Evolutionary conservation across 768 basidiomycete genomes (phyloP).

Genomic region (Suillus variegatus): DNA sequence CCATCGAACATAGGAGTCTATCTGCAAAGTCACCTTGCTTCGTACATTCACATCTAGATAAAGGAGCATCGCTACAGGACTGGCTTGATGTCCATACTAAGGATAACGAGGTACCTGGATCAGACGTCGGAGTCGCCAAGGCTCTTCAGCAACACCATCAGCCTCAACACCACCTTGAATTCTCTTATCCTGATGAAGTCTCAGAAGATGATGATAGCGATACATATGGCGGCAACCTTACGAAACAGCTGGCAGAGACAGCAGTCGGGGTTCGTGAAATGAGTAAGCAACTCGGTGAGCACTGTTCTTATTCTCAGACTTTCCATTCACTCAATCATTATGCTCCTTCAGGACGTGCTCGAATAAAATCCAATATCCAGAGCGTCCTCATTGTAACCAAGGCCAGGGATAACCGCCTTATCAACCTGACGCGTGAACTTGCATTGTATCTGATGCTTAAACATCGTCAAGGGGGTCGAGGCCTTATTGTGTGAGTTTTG

Average conservation of each 20-base stretch:
- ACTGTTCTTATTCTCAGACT: conserved; percentile 7
- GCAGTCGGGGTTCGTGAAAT: conserved; percentile 98
- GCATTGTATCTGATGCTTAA: conserved; percentile 96
- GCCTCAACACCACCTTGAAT: conserved; percentile 17
- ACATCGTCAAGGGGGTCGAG: conserved; percentile 64
- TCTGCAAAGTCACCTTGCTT: conserved; percentile 94
- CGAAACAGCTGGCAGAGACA: conserved; percentile 94
- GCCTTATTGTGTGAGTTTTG: conserved; percentile 77
- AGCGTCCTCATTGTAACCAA: conserved; percentile 95
- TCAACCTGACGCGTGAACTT: conserved; percentile 91
- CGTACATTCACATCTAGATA: conserved; percentile 90
- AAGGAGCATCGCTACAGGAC: conserved; percentile 73
- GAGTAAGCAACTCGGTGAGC: conserved; percentile 95
- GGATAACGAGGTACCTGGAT: conserved; percentile 24
- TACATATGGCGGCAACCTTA: conserved; percentile 75
- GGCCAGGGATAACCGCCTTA: conserved; percentile 94
- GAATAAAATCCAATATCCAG: conserved; percentile 90
- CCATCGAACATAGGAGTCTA: conserved; percentile 27
- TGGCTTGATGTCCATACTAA: conserved; percentile 53
- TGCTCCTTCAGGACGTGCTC: conserved; percentile 71
- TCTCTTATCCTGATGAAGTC: conserved; percentile 21
- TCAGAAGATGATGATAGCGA: conserved; percentile 56
- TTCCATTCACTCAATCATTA: conserved; percentile 11
- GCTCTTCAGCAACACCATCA: conserved; percentile 40
- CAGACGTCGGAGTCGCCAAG: conserved; percentile 51